Conservation (phyloP, 371 early-diverging fungal genomes). For the Enteropsectra breve region DNA sequence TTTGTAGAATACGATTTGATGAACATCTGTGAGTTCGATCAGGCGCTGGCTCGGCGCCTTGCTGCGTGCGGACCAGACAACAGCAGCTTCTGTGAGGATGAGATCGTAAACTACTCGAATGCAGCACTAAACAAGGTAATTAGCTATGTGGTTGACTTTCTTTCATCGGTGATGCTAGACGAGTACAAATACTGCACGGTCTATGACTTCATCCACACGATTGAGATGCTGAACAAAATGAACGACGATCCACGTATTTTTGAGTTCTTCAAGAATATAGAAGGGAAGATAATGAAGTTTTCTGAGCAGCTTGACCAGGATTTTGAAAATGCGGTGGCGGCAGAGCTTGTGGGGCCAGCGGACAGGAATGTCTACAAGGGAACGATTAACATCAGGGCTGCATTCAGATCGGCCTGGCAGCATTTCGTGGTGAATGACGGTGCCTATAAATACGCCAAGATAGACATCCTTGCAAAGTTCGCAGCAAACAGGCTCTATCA, state of each 20-base stretch:
- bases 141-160: constrained; percentile 46
- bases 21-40: constrained; percentile 57
- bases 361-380: constrained; percentile 4
- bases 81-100: no score
- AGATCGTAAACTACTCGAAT: no score
- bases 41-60: constrained; percentile 46
- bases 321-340: constrained; percentile 33
- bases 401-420: constrained; percentile 50
- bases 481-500: constrained; percentile 15
- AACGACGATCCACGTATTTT: constrained; percentile 38
- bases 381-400: constrained; percentile 26
- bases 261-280: constrained; percentile 49
- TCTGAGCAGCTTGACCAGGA: constrained; percentile 8
- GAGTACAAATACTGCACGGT: constrained; percentile 52
- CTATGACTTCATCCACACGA: constrained; percentile 60
- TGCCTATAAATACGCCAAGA: constrained; percentile 38
- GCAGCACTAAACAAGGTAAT: constrained; percentile 20
- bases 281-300: constrained; percentile 43
- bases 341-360: constrained; percentile 13
- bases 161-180: constrained; percentile 36
- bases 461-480: constrained; percentile 41
- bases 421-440: constrained; percentile 49
- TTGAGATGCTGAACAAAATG: constrained; percentile 54
- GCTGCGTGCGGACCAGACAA: no score
- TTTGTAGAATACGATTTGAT: constrained; percentile 58